Conservation (phyloP, 495 filamentous ascomycete genomes). For the Entonaema liquescens region DNA sequence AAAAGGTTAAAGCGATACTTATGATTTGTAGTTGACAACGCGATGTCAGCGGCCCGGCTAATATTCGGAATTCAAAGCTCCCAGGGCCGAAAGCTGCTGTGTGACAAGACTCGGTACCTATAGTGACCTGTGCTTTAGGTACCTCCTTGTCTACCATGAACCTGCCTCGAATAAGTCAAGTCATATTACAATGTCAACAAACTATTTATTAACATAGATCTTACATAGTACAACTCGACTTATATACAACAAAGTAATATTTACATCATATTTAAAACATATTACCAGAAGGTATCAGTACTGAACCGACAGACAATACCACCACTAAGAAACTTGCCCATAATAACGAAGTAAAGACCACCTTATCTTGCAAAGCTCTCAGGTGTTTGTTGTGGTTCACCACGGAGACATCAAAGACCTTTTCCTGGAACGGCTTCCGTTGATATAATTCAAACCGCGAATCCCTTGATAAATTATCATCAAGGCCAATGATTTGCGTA, state of each 20-base stretch:
- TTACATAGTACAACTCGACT: neutral
- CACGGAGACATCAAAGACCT: constrained; percentile 69
- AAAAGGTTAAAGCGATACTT: neutral
- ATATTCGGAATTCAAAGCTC: neutral
- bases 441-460: constrained; percentile 68
- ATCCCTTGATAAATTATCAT: constrained; percentile 68
- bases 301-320: constrained; percentile 49
- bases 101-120: neutral
- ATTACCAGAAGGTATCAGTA: constrained; percentile 45
- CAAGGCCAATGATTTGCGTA: constrained; percentile 56
- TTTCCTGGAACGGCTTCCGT: constrained; percentile 63
- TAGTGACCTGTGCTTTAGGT: neutral
- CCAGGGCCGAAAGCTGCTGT: neutral
- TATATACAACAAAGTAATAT: neutral
- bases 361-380: constrained; percentile 71
- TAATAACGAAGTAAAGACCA: constrained; percentile 62
- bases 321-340: constrained; percentile 46
- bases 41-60: neutral
- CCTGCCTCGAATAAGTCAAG: neutral
- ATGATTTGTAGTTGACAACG: neutral
- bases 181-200: too few species aligned
- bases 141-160: neutral
- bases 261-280: constrained; percentile 12
- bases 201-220: too few species aligned
- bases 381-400: constrained; percentile 70